These are phyloP conservation scores for Pezicula carpinea DNA, from an alignment of 2,329 filamentous ascomycete species.

Conservation along the genomic window DNA sequence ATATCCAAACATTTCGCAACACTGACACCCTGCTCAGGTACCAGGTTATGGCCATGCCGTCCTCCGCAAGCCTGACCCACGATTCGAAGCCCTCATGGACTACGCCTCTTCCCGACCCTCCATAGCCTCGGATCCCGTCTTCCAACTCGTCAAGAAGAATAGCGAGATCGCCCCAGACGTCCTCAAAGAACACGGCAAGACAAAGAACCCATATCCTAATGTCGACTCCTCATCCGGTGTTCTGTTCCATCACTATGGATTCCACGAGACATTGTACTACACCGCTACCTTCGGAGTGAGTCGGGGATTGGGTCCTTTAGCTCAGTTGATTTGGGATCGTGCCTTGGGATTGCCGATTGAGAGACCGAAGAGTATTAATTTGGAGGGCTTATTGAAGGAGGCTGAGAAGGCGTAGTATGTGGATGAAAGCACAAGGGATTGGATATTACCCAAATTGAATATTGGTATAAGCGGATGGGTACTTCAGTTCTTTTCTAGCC, in stretches of 20 bases:
- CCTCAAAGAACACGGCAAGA: constrained; percentile 93
- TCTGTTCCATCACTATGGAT: constrained; percentile 96
- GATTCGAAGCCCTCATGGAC: constrained; percentile 95
- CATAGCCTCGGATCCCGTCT: constrained; percentile 83
- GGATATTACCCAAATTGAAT: too few species aligned
- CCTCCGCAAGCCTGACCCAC: constrained; percentile 91
- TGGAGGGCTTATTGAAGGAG: constrained; percentile 75
- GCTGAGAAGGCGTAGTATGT: constrained; percentile 34
- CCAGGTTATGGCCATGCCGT: constrained; percentile 96
- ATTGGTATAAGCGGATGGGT: too few species aligned
- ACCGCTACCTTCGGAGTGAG: constrained; percentile 67
- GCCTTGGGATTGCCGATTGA: constrained; percentile 93
- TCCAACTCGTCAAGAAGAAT: constrained; percentile 91
- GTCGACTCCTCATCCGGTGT: constrained; percentile 92
- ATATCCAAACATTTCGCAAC: too few species aligned
- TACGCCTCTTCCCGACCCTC: constrained; percentile 82
- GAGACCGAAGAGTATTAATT: constrained; percentile 94
- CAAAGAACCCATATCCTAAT: constrained; percentile 96
- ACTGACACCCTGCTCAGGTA: constrained; percentile 38
- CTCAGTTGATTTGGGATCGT: constrained; percentile 94
- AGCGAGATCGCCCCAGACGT: constrained; percentile 87
- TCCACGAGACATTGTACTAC: constrained; percentile 96
- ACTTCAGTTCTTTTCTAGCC: too few species aligned
- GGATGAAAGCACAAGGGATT: too few species aligned
- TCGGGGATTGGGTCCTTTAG: constrained; percentile 76